These are phyloP conservation scores for Scenedesmus sp. DNA, from an alignment of 163 green algal genomes.

Conservation along the genomic window DNA sequence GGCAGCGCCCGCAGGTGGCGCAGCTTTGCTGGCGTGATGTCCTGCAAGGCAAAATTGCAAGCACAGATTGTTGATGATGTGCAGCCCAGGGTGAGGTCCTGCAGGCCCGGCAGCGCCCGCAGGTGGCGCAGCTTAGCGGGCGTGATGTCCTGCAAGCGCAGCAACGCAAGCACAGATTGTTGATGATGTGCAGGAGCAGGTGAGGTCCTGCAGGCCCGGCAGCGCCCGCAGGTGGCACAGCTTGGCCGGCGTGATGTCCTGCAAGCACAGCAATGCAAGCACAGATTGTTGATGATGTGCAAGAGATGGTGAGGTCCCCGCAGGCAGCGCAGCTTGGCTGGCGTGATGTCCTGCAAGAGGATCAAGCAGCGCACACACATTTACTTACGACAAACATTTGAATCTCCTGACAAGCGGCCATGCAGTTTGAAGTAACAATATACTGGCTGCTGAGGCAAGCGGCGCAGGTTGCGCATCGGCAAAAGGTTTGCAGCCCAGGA, in stretches of 20 bases:
- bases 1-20: conserved; percentile 47
- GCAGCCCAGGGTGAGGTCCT: conserved; percentile 54
- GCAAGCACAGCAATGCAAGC: background rate
- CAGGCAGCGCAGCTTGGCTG: conserved; percentile 44
- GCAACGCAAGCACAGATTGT: background rate
- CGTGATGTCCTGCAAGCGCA: conserved; percentile 56
- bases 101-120: too few relatives aligned
- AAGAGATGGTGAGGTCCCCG: conserved; percentile 54
- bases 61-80: conserved; percentile 9
- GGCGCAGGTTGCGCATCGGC: too few relatives aligned
- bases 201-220: conserved; percentile 9
- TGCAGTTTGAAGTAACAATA: too few relatives aligned
- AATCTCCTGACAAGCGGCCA: too few relatives aligned
- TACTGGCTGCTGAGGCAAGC: too few relatives aligned
- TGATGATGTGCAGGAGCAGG: conserved; percentile 54
- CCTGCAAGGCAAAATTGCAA: conserved; percentile 30
- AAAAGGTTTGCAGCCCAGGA: too few relatives aligned
- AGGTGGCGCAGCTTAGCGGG: conserved; percentile 52
- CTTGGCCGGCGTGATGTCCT: conserved; percentile 58
- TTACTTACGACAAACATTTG: too few relatives aligned
- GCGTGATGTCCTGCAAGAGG: conserved; percentile 56
- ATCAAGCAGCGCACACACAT: too few relatives aligned
- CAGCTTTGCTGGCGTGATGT: conserved; percentile 55
- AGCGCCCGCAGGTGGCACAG: conserved; percentile 42
- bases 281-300: conserved; percentile 21